These are phyloP conservation scores for Penicillium italicum DNA, from an alignment of 2,329 filamentous ascomycete genomes.

Conservation along the genomic window DNA sequence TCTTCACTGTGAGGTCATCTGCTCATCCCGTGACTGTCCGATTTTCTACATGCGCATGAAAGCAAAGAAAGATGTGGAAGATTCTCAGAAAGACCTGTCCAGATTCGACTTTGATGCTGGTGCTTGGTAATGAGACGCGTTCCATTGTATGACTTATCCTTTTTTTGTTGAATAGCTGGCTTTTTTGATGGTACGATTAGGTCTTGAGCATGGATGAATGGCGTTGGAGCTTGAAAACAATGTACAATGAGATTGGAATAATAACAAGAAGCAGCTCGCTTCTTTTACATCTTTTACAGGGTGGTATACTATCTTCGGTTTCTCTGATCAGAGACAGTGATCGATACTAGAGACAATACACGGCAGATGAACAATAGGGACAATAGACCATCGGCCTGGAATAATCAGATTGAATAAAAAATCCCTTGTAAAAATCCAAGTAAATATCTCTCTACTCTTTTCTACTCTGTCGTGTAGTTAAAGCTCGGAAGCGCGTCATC, in stretches of 20 bases:
- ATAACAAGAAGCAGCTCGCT: not conserved
- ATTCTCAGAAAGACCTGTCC: slow-evolving; percentile 82
- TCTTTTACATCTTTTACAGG: not conserved
- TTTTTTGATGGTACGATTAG: not conserved
- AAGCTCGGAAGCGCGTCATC: slow-evolving; percentile 4
- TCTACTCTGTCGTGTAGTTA: not conserved
- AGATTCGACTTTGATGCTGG: slow-evolving; percentile 85
- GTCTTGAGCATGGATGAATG: slow-evolving; percentile 5
- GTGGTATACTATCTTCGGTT: too few relatives aligned
- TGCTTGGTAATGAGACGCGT: slow-evolving; percentile 51
- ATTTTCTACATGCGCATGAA: slow-evolving; percentile 99
- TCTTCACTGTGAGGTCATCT: slow-evolving; percentile 98
- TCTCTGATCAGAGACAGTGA: too few relatives aligned
- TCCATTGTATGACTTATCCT: slow-evolving; percentile 16
- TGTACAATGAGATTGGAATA: slow-evolving; percentile 9
- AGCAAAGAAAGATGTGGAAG: slow-evolving; percentile 97
- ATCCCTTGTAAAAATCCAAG: too few relatives aligned
- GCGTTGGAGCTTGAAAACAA: slow-evolving; percentile 4
- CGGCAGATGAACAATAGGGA: not conserved
- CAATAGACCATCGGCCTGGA: not conserved
- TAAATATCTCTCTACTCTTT: not conserved
- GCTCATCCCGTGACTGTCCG: slow-evolving; percentile 90
- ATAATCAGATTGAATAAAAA: not conserved
- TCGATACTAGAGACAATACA: not conserved
- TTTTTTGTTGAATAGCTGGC: not conserved